These are phyloP conservation scores for Alopecurus myosuroides DNA, from an alignment of 176 grass and related monocot species.

Conservation along the genomic window DNA sequence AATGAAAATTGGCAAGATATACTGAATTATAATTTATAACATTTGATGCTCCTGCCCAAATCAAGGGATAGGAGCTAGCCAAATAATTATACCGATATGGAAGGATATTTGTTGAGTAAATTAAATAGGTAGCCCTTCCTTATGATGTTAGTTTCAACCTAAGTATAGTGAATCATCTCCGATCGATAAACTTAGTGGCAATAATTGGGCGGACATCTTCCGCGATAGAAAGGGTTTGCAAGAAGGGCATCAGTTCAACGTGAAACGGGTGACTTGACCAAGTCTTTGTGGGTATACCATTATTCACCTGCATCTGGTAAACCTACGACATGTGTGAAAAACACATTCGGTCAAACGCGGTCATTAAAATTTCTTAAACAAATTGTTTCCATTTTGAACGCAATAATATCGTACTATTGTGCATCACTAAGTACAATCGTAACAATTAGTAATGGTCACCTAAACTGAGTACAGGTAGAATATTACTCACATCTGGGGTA, in stretches of 20 bases:
- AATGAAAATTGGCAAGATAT: not conserved
- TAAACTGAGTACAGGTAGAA: not conserved
- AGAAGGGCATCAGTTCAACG: not conserved
- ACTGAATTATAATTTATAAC: not conserved
- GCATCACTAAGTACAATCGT: not conserved
- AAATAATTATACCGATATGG: not conserved
- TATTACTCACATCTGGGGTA: slow-evolving; percentile 71
- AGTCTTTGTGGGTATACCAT: not conserved
- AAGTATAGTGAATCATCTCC: not conserved
- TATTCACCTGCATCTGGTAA: not conserved
- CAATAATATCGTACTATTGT: not conserved
- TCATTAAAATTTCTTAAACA: not conserved
- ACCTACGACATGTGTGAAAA: not conserved
- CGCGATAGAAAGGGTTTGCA: not conserved
- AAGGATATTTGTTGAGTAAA: not conserved
- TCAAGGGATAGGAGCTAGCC: not conserved
- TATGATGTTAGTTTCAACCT: not conserved
- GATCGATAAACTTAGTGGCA: not conserved
- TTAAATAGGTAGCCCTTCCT: not conserved
- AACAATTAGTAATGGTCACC: not conserved
- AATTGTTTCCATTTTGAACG: not conserved
- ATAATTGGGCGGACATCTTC: not conserved
- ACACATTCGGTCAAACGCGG: too few relatives aligned
- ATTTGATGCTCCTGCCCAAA: not conserved
- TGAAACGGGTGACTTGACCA: not conserved